A percentile compares a stretch with the other conserved stretches of the same genome.
phyloP scores from a whole-genome alignment of 179 eudicot species.

The Gypsophila paniculata region DNA sequence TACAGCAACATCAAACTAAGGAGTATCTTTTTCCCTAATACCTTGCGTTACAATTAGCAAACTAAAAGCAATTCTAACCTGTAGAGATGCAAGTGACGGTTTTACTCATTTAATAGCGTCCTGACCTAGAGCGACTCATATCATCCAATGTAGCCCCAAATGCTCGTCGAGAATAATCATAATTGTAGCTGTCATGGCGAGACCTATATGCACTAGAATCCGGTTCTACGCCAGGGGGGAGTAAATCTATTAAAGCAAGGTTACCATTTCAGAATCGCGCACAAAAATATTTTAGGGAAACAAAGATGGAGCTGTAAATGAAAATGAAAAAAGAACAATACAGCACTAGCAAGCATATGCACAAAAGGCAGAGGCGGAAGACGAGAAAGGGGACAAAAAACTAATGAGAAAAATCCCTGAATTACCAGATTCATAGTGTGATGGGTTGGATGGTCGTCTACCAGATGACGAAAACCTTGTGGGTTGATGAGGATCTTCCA shows the following conservation, averaged over 20 bases:
- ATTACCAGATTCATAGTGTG: constrained; percentile 49
- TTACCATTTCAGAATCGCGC: constrained; percentile 16
- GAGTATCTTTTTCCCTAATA: background rate
- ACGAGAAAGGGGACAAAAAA: background rate
- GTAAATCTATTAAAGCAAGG: constrained; percentile 32
- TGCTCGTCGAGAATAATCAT: constrained; percentile 53
- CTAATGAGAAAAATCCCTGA: background rate
- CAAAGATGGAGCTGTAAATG: constrained; percentile 1
- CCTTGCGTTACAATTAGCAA: constrained; percentile 15
- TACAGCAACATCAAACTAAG: constrained; percentile 12
- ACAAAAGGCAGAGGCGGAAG: constrained; percentile 15
- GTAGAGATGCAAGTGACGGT: constrained; percentile 17
- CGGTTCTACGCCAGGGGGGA: constrained; percentile 45
- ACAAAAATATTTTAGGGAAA: constrained; percentile 3
- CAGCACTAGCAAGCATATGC: background rate
- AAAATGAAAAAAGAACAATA: background rate
- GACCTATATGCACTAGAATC: constrained; percentile 50
- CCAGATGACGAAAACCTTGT: constrained; percentile 36
- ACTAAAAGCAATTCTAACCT: constrained; percentile 21
- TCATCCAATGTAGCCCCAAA: constrained; percentile 57
- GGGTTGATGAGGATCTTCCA: constrained; percentile 43
- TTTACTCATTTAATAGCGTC: constrained; percentile 37
- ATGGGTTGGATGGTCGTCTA: constrained; percentile 32
- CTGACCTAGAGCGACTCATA: constrained; percentile 45
- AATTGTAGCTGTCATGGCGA: constrained; percentile 48